Evolutionary conservation across 495 filamentous ascomycete species (phyloP), one percentile per base, ranked within the genome.

Genomic region (Paragyromitra xinjiangensis): DNA sequence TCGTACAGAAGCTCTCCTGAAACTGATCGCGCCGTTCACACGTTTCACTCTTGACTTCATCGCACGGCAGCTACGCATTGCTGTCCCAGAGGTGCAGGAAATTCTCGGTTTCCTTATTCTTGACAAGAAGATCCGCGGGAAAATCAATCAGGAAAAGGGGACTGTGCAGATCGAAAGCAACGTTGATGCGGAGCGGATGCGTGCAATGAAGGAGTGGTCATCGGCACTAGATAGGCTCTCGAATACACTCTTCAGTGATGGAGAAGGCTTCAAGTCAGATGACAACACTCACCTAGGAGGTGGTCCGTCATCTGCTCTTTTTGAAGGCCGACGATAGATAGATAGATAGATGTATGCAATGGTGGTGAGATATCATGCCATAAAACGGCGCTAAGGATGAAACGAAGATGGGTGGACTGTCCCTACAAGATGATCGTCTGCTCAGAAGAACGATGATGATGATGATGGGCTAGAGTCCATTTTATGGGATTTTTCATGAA

Each of bases 51-150:
- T 98, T 40, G 85, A 86, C 51, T 97, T 97, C 85, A 92, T 98
- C 77, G 93, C 93, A 34, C 90, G 91, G 71, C 89, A 92, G 78
- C 90, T 99, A 48, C 91, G 91, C 75, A 97, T 99, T 80, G 89
- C 91, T 62, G 88, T 92, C 19, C 83, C 87, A 2, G 95, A 99
- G 84, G 96, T 96, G 0, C 90, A 95, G 83, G 95, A 98, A 74
- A 98, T 99, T 65, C 84, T 98, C 16, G 91, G 94, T 68, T 97
- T 93, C 85, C 85, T 99, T 62, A 98, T 99, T 77, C 88, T 98
- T 59, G 94, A 96, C 82, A 90, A 92, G 80, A 92, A 92, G 78
- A 89, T 98, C 65, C 88, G 91, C 44, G 95, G 92, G 73, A 92
- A 92, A 83, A 95, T 99, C 83, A 92, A 99, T 83, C 93, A 98